Evolutionary conservation across 2,329 filamentous ascomycete species (phyloP), one percentile per base, ranked within the genome.

Genomic region (Neofusicoccum umdonicola): DNA sequence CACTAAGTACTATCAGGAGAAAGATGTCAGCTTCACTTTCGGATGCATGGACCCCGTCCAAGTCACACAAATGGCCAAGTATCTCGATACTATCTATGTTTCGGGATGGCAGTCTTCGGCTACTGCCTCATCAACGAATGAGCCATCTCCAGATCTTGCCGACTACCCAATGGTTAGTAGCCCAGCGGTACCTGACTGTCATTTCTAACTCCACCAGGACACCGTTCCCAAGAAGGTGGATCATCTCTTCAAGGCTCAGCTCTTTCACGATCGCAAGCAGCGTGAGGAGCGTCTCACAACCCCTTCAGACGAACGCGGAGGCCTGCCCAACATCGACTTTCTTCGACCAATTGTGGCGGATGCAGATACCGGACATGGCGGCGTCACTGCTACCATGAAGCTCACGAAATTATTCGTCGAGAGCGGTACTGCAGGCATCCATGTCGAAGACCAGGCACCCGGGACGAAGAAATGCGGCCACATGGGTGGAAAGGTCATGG

Each of bases 191-290:
- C 19, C n/a, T 11, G 34, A 37, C 45, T 47, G 39, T 63, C n/a
- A 22, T 52, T 54, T 66, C 67, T 63, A 64, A 64, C 66, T 35
- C 67, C 45, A 39, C 8, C 68, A 93, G 90, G 95, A 93, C 70
- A 96, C 93, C 47, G 93, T 97, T 34, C 93, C 93, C 65, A 96
- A 96, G 84, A 96, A 97, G 81, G 93, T 97, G 69, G 87, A 90
- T 76, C 93, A 97, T 76, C 86, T 97, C 63, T 97, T 94, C 86
- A 92, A 93, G 87, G 92, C 93, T 12, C 93, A 97, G 81, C 88
- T 96, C 65, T 97, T 97, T 88, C 93, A 97, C 81, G 93, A 97
- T 84, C 90, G 93, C 75, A 97, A 97, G 81, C 93, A 97, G 81
- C 89, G 93, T 69, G 91, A 96, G 77, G 93, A 96, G 79, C 90